These are phyloP conservation scores for Trichoderma polysporum DNA, from an alignment of 2,329 filamentous ascomycete species.

Conservation along the genomic window DNA sequence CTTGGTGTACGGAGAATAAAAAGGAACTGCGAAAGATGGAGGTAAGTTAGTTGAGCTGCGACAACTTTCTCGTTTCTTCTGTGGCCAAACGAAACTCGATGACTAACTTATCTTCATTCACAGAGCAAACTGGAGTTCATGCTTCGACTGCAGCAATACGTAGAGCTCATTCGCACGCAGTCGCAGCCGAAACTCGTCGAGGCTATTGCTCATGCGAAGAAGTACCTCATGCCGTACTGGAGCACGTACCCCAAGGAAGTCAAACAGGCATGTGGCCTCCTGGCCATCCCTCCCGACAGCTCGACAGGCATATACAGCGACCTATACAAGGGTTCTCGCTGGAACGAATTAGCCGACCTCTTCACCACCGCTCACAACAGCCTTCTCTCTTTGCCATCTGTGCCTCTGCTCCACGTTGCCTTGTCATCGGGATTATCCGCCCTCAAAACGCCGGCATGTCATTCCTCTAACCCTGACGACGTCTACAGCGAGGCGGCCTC, in stretches of 20 bases:
- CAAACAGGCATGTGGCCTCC: slow-evolving; percentile 71
- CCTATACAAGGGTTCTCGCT: slow-evolving; percentile 72
- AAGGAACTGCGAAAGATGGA: slow-evolving; percentile 86
- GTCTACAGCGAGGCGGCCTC: slow-evolving; percentile 22
- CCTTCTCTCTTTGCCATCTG: slow-evolving; percentile 77
- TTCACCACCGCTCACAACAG: slow-evolving; percentile 86
- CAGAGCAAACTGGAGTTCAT: slow-evolving; percentile 88
- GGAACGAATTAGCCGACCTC: slow-evolving; percentile 71
- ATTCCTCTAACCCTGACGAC: slow-evolving; percentile 59
- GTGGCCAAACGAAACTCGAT: neutral
- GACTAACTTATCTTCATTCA: slow-evolving; percentile 1
- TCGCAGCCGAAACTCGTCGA: slow-evolving; percentile 66
- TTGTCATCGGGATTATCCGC: slow-evolving; percentile 89
- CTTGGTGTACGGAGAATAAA: slow-evolving; percentile 93
- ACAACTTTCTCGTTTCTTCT: neutral
- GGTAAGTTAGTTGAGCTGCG: slow-evolving; percentile 42
- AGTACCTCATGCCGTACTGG: slow-evolving; percentile 71
- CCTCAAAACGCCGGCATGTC: slow-evolving; percentile 92
- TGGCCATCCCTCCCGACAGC: slow-evolving; percentile 64
- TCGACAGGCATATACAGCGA: slow-evolving; percentile 48
- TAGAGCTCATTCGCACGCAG: slow-evolving; percentile 77
- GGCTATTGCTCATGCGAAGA: slow-evolving; percentile 78
- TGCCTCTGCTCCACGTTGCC: slow-evolving; percentile 85
- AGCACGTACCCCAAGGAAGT: slow-evolving; percentile 69
- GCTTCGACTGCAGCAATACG: slow-evolving; percentile 89